These are phyloP conservation scores for Solanum arcanum DNA, from an alignment of 257 asterid genomes.

Conservation along the genomic window DNA sequence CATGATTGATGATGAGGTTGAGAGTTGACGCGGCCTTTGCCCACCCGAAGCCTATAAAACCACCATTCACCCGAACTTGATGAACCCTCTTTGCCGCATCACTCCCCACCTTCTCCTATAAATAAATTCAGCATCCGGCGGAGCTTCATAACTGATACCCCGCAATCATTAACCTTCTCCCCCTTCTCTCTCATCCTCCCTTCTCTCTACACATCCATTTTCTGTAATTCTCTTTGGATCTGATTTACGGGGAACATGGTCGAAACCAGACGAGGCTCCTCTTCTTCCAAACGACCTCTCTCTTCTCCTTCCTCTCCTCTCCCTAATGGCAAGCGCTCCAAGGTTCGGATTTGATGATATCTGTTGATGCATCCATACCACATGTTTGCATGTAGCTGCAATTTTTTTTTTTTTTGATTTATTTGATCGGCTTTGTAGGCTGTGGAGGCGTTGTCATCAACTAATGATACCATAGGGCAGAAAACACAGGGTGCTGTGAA, in stretches of 20 bases:
- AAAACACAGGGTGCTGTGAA: conserved; percentile 16
- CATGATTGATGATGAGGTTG: background rate
- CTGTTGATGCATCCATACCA: background rate
- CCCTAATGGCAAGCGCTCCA: conserved; percentile 70
- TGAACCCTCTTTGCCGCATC: background rate
- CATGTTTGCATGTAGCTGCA: background rate
- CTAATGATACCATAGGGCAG: conserved; percentile 32
- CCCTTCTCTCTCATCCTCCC: background rate
- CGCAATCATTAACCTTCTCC: conserved; percentile 30
- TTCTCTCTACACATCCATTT: background rate
- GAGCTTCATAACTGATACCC: conserved; percentile 20
- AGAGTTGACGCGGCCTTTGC: background rate
- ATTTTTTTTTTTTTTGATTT: background rate
- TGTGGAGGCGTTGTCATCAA: conserved; percentile 59
- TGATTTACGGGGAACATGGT: conserved; percentile 35
- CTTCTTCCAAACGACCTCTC: conserved; percentile 65
- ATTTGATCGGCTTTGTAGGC: conserved; percentile 39
- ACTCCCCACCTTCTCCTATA: background rate
- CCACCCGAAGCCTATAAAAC: background rate
- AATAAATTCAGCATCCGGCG: background rate
- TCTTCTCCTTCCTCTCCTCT: conserved; percentile 45
- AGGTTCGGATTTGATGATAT: conserved; percentile 30
- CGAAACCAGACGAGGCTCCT: conserved; percentile 77
- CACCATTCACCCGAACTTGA: background rate
- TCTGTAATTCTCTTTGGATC: background rate